A percentile compares a stretch with the other conserved stretches of the same genome.
Evolutionary conservation across 495 filamentous ascomycete species (phyloP).

Genomic region (Daldinia vernicosa): DNA sequence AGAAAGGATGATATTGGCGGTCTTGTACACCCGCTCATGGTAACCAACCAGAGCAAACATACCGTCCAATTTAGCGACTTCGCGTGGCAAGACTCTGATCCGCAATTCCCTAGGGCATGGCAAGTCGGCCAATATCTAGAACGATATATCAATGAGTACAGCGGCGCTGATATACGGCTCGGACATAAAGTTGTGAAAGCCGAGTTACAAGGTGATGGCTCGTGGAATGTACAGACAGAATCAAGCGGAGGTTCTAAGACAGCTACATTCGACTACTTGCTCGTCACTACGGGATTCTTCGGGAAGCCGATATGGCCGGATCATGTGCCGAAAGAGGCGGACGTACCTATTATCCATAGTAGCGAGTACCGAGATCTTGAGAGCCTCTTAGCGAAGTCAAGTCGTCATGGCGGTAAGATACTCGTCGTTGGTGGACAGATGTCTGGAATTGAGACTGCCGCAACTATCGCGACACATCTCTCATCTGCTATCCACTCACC

Average conservation of each 20-base stretch:
- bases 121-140: slow-evolving; percentile 79
- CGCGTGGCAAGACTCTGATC: slow-evolving; percentile 65
- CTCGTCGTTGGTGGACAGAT: slow-evolving; percentile 85
- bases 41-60: slow-evolving; percentile 80
- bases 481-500: slow-evolving; percentile 65
- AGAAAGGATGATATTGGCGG: slow-evolving; percentile 53
- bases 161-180: slow-evolving; percentile 57
- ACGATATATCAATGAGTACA: slow-evolving; percentile 67
- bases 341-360: slow-evolving; percentile 65
- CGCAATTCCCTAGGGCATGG: slow-evolving; percentile 76
- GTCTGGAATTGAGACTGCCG: slow-evolving; percentile 81
- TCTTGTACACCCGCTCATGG: slow-evolving; percentile 72
- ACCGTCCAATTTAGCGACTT: slow-evolving; percentile 83
- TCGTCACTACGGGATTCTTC: slow-evolving; percentile 83
- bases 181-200: slow-evolving; percentile 62
- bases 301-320: slow-evolving; percentile 65
- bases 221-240: slow-evolving; percentile 66
- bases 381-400: slow-evolving; percentile 44
- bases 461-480: slow-evolving; percentile 73
- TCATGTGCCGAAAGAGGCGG: slow-evolving; percentile 46
- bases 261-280: slow-evolving; percentile 72
- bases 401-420: slow-evolving; percentile 64
- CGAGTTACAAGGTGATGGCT: slow-evolving; percentile 46
- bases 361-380: slow-evolving; percentile 61
- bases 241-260: slow-evolving; percentile 42